A percentile compares a stretch with the other conserved stretches of the same genome.
These are phyloP conservation scores for Linum lewisii DNA, from an alignment of 345 rosid genomes.

Conservation along the genomic window DNA sequence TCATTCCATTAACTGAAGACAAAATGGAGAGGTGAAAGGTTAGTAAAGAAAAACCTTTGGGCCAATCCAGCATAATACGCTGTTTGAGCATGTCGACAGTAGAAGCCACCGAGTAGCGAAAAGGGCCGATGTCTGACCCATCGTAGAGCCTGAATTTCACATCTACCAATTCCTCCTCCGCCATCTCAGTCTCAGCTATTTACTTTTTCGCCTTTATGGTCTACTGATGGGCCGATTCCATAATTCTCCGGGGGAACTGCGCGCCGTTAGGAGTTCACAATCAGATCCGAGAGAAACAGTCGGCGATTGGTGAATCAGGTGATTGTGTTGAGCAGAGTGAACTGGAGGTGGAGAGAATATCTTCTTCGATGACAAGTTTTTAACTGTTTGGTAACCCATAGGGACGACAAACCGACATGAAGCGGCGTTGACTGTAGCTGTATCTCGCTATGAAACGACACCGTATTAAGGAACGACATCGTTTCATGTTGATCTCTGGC, in stretches of 20 bases:
- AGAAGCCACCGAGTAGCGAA: constrained; percentile 68
- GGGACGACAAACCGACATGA: background rate
- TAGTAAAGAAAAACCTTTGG: constrained; percentile 46
- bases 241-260: too few species aligned
- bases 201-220: constrained; percentile 9
- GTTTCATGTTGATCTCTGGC: background rate
- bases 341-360: too few species aligned
- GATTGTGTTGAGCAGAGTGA: too few species aligned
- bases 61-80: constrained; percentile 88
- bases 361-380: too few species aligned
- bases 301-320: too few species aligned
- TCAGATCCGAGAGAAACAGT: too few species aligned
- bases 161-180: constrained; percentile 78
- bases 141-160: constrained; percentile 83
- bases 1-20: too few species aligned
- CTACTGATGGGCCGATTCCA: constrained; percentile 16
- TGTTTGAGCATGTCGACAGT: constrained; percentile 87
- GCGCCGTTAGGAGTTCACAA: too few species aligned
- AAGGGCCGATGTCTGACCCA: constrained; percentile 91
- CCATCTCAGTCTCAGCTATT: constrained; percentile 53
- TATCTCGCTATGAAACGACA: too few species aligned
- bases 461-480: background rate
- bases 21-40: background rate
- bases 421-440: background rate
- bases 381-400: too few species aligned